Base-by-base conservation (phyloP, 2,329 filamentous ascomycete genomes). In the Tympanopsis confertula region DNA sequence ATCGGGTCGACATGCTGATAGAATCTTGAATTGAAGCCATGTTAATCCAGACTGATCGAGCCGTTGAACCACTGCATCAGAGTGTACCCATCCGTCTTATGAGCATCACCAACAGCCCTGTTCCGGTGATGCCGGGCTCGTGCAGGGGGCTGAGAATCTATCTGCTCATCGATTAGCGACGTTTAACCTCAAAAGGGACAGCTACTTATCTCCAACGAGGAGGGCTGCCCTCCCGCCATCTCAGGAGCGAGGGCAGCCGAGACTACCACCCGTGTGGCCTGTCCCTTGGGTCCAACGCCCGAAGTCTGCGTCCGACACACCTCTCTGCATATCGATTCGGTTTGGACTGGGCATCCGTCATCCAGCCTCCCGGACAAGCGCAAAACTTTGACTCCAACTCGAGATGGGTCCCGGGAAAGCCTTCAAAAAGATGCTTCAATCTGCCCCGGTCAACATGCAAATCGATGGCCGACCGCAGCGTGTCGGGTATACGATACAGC, bases 321-420 rank as follows among this genome's bases (percentile, higher is more conserved):
- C 13, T 37, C 18, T 7, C 13, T 10, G 13, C 17, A 7, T 10
- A 35, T 13, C 36, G 19, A 26, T 29, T 13, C 12, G 14, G 17
- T 14, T 18, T 35, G 20, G 22, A 12, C 4, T 13, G 13, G 5
- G 13, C 4, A 15, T 13, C n/a, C 17, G 51, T 51, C 53, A 49
- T 51, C 41, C 45, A 45, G 46, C 55, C 53, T 52, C 48, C 65
- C 71, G 66, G 85, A 89, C 84, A 88, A 89, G 86, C 73, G 70
- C 85, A 67, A 86, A 78, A 68, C 86, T 87, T 86, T 93, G 86
- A 93, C 80, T 67, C 83, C 83, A 86, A 87, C 83, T 74, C 80
- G 57, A 76, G 83, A 86, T 86, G 86, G 83, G 84, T 86, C 85
- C 86, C 70, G 62, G 60, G 49, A 50, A 54, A 50, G 55, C 54